These are phyloP conservation scores for Mrakiaceae sp. DNA, from an alignment of 1,284 basidiomycete genomes.

Conservation along the genomic window DNA sequence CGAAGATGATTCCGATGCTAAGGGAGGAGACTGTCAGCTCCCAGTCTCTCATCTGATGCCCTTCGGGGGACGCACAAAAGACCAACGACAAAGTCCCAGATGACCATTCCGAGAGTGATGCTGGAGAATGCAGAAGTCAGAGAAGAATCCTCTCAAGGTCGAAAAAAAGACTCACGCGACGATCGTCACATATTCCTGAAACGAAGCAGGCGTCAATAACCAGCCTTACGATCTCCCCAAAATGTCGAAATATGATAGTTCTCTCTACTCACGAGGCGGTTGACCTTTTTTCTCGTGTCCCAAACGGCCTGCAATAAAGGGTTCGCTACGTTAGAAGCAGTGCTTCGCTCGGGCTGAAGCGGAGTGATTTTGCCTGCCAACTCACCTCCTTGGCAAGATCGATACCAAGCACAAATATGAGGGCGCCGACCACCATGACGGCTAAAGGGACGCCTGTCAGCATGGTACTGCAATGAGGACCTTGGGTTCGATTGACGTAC, in stretches of 20 bases:
- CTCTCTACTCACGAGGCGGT: too few relatives aligned
- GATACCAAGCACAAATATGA: slow-evolving; percentile 90
- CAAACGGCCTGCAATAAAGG: slow-evolving; percentile 52
- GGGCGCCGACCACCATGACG: slow-evolving; percentile 75
- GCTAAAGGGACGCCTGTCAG: slow-evolving; percentile 39
- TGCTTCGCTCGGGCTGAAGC: background rate
- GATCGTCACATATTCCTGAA: slow-evolving; percentile 41
- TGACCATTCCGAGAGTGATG: slow-evolving; percentile 82
- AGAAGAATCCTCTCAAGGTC: too few relatives aligned
- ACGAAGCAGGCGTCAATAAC: slow-evolving; percentile 37
- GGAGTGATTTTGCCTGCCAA: background rate
- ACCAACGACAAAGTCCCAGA: slow-evolving; percentile 53
- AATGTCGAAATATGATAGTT: too few relatives aligned
- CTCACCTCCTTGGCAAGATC: slow-evolving; percentile 73
- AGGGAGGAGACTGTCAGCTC: too few relatives aligned
- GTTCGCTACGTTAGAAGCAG: too few relatives aligned
- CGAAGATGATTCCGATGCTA: slow-evolving; percentile 68
- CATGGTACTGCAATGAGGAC: background rate
- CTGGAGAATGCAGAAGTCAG: slow-evolving; percentile 38
- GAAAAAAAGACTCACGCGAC: slow-evolving; percentile 27
- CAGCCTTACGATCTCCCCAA: too few relatives aligned
- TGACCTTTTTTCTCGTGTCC: slow-evolving; percentile 86
- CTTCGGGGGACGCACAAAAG: slow-evolving; percentile 45
- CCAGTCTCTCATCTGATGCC: too few relatives aligned
- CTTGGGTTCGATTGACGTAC: slow-evolving; percentile 40